Evolutionary conservation across 2,329 filamentous ascomycete species (phyloP).

Genomic region (Aspergillus ochraceus): DNA sequence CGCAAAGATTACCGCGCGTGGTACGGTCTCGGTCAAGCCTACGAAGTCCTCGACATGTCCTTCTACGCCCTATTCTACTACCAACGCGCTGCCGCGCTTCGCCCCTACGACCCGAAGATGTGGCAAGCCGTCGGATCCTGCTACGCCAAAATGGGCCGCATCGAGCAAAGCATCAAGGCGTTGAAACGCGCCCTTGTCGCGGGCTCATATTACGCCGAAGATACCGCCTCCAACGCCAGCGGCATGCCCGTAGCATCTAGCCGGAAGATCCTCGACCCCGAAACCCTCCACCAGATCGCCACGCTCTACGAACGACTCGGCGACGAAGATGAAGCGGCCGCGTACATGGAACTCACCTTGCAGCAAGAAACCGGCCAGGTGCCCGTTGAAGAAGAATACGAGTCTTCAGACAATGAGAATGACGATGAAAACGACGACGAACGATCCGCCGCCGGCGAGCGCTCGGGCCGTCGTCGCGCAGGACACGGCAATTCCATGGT

Average conservation of each 20-base stretch:
- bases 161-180: slow-evolving; percentile 90
- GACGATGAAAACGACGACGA: slow-evolving; percentile 29
- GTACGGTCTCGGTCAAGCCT: slow-evolving; percentile 96
- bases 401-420: slow-evolving; percentile 33
- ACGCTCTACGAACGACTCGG: slow-evolving; percentile 80
- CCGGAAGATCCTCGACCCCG: slow-evolving; percentile 76
- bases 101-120: slow-evolving; percentile 98
- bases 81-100: slow-evolving; percentile 86
- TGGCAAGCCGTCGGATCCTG: slow-evolving; percentile 96
- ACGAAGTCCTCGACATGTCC: slow-evolving; percentile 97
- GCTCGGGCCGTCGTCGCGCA: slow-evolving; percentile 46
- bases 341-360: slow-evolving; percentile 94
- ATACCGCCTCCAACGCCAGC: slow-evolving; percentile 19
- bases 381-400: slow-evolving; percentile 35
- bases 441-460: slow-evolving; percentile 38
- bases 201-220: slow-evolving; percentile 72
- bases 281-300: slow-evolving; percentile 87
- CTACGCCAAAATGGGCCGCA: slow-evolving; percentile 82
- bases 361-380: slow-evolving; percentile 80
- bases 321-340: slow-evolving; percentile 76
- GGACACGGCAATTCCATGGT: slow-evolving; percentile 24
- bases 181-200: slow-evolving; percentile 89
- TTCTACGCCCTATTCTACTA: slow-evolving; percentile 98
- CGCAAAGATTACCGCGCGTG: slow-evolving; percentile 95
- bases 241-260: slow-evolving; percentile 15